A percentile compares a stretch with the other conserved stretches of the same genome.
phyloP scores from a whole-genome alignment of 208 protist species.

The Giardia muris region DNA sequence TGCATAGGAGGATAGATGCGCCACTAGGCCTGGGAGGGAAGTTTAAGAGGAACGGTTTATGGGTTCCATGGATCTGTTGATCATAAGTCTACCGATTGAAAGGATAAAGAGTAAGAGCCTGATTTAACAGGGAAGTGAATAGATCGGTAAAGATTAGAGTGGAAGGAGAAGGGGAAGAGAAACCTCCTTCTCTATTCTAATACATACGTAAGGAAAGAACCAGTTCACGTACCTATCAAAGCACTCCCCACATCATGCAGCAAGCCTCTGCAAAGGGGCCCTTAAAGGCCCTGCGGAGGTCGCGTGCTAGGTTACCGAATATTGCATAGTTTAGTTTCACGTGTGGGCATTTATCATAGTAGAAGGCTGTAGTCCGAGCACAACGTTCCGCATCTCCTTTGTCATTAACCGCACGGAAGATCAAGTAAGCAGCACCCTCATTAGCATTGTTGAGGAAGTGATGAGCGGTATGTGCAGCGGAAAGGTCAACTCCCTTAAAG shows the following conservation, averaged over 20 bases:
- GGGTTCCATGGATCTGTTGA: no score
- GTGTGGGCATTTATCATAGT: background rate
- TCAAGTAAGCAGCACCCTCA: background rate
- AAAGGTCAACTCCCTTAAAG: background rate
- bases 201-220: no score
- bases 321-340: background rate
- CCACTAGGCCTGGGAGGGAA: no score
- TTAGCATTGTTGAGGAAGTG: slow-evolving; percentile 2
- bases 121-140: no score
- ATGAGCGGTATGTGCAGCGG: background rate
- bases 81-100: no score
- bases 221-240: no score
- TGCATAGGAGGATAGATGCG: no score
- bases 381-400: background rate
- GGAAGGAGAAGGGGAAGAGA: no score
- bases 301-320: slow-evolving; percentile 2
- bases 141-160: no score
- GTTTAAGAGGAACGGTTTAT: no score
- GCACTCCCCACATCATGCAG: background rate
- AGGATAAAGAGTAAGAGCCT: no score
- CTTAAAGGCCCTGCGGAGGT: background rate
- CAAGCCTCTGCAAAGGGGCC: background rate
- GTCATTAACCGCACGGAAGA: background rate
- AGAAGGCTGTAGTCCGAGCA: background rate
- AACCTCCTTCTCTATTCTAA: no score